Conservation (phyloP, 1,139 yeast species). For the Kurtzmaniella quercitrusa region DNA sequence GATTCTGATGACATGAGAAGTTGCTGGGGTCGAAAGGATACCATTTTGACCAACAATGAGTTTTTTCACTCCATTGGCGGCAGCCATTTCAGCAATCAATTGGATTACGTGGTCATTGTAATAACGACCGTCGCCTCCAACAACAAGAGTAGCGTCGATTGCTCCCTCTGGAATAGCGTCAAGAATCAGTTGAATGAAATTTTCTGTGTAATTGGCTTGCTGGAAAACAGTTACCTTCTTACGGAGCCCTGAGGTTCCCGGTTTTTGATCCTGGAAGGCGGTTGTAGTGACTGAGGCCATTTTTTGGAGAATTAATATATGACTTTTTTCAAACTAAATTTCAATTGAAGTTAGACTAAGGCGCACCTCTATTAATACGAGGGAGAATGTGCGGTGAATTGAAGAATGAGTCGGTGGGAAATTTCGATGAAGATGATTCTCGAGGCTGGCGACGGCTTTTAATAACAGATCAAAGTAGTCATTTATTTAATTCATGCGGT, state of each 20-base stretch:
- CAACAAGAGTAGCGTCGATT: constrained; percentile 68
- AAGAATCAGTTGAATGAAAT: constrained; percentile 84
- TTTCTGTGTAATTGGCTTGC: constrained; percentile 81
- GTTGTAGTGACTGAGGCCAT: constrained; percentile 45
- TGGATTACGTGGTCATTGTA: constrained; percentile 82
- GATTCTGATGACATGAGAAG: constrained; percentile 84
- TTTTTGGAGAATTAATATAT: not conserved
- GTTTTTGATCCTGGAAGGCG: constrained; percentile 88
- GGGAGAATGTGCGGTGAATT: too few relatives aligned
- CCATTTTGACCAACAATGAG: constrained; percentile 87
- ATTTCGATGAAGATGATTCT: too few relatives aligned
- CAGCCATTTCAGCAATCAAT: constrained; percentile 75
- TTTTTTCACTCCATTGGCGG: constrained; percentile 87
- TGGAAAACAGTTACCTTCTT: constrained; percentile 86
- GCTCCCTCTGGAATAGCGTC: constrained; percentile 90
- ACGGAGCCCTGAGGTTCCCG: constrained; percentile 96
- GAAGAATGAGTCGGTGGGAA: too few relatives aligned
- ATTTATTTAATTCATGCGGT: not conserved
- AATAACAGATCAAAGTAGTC: too few relatives aligned
- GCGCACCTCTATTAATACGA: too few relatives aligned
- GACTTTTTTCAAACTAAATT: not conserved
- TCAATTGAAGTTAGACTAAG: not conserved
- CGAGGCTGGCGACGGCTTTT: too few relatives aligned
- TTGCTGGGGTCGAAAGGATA: constrained; percentile 91
- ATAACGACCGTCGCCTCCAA: constrained; percentile 97